Evolutionary conservation across 1,284 basidiomycete genomes (phyloP), one percentile per base, ranked within the genome.

Genomic region (Trichosporon inkin): DNA sequence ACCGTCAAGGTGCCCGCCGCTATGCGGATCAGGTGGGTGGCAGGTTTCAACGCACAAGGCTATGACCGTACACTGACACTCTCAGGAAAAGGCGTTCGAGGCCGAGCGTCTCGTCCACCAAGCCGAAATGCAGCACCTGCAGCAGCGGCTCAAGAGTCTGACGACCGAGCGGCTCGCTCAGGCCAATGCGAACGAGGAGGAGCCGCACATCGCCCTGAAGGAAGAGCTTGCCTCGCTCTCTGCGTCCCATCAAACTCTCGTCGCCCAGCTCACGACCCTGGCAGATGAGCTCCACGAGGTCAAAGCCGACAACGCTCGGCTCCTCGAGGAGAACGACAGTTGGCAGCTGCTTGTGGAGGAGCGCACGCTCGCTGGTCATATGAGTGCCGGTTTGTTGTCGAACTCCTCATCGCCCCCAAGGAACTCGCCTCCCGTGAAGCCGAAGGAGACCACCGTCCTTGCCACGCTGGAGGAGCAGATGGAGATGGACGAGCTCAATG

Each of bases 301-400:
- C n/a, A 71, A 70, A 56, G 54, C 53, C 6, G 62, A 65, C 16
- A 74, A 72, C 57, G 55, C 58, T 11, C 55, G 65, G 40, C 63
- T 82, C 10, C 68, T 74, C 74, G 92, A 96, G 73, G 92, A 96
- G 71, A 96, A 95, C 75, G 92, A 95, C 78, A 89, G 89, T 53
- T 97, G 92, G 80, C 92, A 94, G 82, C 90, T 92, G 63, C 82
- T 97, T 47, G 80, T 96, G 28, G 82, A 90, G 61, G 92, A 96
- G 79, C 86, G 84, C 78, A 96, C 93, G 0, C 80, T 97, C 40
- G 92, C 83, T 64, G 92, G 92, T 2, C 86, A 90, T 67, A 88
- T 91, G 69, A 24, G 28, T 28, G n/a, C 28, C 10, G 44, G 44
- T 11, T 24, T 49, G 14, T 22, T 49, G 10, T 28, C 44, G 14